Conservation (phyloP, 148 eudicot species). For the Fagopyrum tataricum region DNA sequence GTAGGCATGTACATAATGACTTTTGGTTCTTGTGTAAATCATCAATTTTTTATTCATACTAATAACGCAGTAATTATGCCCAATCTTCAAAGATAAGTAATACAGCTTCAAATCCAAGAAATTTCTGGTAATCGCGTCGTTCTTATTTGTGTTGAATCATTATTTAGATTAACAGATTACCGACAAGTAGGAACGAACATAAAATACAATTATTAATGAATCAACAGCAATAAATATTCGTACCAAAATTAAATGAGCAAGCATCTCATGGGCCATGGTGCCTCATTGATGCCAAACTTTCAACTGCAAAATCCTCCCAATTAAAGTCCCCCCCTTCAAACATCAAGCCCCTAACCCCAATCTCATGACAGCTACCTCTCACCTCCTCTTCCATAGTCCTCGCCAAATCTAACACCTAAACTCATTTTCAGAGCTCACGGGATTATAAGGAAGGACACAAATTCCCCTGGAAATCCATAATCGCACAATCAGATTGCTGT, state of each 20-base stretch:
- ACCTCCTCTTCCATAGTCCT: not conserved
- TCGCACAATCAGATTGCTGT: not conserved
- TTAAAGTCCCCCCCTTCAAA: slow-evolving; percentile 18
- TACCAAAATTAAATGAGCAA: not conserved
- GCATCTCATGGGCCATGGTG: slow-evolving; percentile 6
- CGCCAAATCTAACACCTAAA: slow-evolving; percentile 11
- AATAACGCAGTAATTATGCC: not conserved
- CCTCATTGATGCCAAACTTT: slow-evolving; percentile 7
- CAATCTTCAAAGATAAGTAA: slow-evolving; percentile 4
- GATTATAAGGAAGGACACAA: not conserved
- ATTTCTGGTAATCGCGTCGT: not conserved
- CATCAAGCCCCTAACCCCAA: not conserved
- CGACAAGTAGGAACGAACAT: not conserved
- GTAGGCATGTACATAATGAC: not conserved
- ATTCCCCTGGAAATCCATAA: not conserved
- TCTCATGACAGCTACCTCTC: slow-evolving; percentile 11
- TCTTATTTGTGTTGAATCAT: too few relatives aligned
- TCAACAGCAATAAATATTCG: not conserved
- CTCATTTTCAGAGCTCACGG: not conserved
- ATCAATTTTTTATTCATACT: not conserved
- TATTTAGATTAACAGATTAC: not conserved
- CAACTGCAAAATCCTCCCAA: slow-evolving; percentile 10
- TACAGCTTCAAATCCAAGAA: not conserved
- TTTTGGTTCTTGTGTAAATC: not conserved
- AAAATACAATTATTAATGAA: not conserved